Conservation (phyloP, 148 eudicot genomes). For the Cornus suecica region DNA sequence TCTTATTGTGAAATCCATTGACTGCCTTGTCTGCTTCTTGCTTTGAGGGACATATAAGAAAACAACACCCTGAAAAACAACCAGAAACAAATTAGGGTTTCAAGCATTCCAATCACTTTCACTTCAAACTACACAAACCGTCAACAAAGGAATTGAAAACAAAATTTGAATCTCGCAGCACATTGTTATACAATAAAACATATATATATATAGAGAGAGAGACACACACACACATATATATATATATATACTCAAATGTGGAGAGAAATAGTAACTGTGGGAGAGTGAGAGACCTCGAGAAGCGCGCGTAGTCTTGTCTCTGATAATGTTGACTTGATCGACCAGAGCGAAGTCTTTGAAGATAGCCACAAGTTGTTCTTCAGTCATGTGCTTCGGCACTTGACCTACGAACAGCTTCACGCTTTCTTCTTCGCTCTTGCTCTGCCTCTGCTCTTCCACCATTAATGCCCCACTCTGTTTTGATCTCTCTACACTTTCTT, state of each 20-base stretch:
- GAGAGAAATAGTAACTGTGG: background rate
- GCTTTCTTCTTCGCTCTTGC: constrained; percentile 61
- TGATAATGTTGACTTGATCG: constrained; percentile 93
- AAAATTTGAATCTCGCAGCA: constrained; percentile 20
- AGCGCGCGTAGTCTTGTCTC: constrained; percentile 77
- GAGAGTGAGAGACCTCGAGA: constrained; percentile 68
- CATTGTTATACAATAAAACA: constrained; percentile 17
- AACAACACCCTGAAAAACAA: constrained; percentile 71
- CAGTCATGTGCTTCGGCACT: constrained; percentile 89
- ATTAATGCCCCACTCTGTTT: constrained; percentile 38
- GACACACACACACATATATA: too few species aligned
- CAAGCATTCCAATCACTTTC: constrained; percentile 9
- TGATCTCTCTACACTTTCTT: constrained; percentile 15
- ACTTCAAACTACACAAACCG: constrained; percentile 9
- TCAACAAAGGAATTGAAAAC: background rate
- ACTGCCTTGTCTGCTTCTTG: constrained; percentile 94
- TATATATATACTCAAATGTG: too few species aligned
- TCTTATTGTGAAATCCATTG: constrained; percentile 77
- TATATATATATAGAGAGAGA: too few species aligned
- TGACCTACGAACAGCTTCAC: constrained; percentile 98
- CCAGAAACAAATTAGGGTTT: constrained; percentile 21
- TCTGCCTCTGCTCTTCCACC: constrained; percentile 49
- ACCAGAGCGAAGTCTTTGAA: constrained; percentile 71
- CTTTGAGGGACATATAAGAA: constrained; percentile 82
- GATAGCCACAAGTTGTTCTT: constrained; percentile 56